Conservation (phyloP, 2,329 filamentous ascomycete species). For the Camptophora hylomeconis region DNA sequence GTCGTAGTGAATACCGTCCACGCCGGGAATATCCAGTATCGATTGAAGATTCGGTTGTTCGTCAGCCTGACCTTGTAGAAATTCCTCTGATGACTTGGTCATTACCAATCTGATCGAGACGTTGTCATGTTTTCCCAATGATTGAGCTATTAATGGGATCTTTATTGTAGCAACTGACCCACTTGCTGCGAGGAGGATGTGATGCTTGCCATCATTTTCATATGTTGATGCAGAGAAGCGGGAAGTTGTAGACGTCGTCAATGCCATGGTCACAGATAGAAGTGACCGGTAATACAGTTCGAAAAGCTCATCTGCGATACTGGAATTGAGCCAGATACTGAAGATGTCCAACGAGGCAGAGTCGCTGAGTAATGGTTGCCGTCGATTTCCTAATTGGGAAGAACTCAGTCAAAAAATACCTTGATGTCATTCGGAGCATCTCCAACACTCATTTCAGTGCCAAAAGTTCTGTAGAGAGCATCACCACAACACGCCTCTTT, state of each 20-base stretch:
- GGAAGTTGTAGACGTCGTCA: conserved; percentile 6
- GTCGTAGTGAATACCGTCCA: conserved; percentile 72
- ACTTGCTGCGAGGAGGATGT: conserved; percentile 53
- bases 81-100: conserved; percentile 58
- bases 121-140: conserved; percentile 31
- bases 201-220: conserved; percentile 38
- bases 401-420: too few relatives aligned
- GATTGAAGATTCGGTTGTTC: conserved; percentile 61
- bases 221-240: conserved; percentile 15
- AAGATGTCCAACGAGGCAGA: too few relatives aligned
- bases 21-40: conserved; percentile 50
- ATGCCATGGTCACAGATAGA: conserved; percentile 1
- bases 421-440: conserved; percentile 9
- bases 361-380: too few relatives aligned
- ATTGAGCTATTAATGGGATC: conserved; percentile 49
- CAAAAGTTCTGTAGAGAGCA: too few relatives aligned
- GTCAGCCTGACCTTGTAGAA: conserved; percentile 59
- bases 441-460: too few relatives aligned
- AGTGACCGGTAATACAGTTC: not conserved
- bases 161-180: conserved; percentile 86
- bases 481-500: too few relatives aligned
- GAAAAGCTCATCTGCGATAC: too few relatives aligned
- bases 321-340: too few relatives aligned
- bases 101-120: conserved; percentile 79
- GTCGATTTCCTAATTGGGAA: too few relatives aligned